Evolutionary conservation across 768 basidiomycete species (phyloP).

Genomic region (Tulasnella calospora): DNA sequence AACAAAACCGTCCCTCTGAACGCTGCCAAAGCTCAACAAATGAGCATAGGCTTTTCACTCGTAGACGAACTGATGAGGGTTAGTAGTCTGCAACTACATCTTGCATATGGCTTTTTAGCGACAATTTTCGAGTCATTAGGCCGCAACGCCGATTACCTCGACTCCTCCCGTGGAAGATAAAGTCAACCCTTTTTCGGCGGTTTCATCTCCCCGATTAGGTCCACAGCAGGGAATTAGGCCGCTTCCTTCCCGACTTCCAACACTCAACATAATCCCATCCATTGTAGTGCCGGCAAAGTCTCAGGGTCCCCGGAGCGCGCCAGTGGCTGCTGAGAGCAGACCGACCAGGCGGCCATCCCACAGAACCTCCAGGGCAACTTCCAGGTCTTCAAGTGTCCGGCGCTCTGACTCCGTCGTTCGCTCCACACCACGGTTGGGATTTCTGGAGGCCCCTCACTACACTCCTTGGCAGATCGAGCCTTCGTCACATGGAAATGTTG

Average conservation of each 20-base stretch:
- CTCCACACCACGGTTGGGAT: conserved; percentile 29
- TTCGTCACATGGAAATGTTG: conserved; percentile 78
- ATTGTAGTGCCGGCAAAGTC: background rate
- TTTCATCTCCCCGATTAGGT: conserved; percentile 26
- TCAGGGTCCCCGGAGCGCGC: background rate
- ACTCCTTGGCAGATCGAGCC: conserved; percentile 46
- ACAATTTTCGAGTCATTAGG: conserved; percentile 12
- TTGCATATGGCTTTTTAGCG: background rate
- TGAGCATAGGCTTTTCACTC: background rate
- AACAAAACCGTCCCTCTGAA: background rate
- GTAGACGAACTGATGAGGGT: conserved; percentile 9
- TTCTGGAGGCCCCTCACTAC: conserved; percentile 9
- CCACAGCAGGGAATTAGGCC: conserved; percentile 25
- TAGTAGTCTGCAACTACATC: background rate
- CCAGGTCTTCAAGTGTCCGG: conserved; percentile 52
- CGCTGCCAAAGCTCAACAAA: background rate
- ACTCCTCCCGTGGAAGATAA: conserved; percentile 43
- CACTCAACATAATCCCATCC: conserved; percentile 32
- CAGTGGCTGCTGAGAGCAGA: background rate
- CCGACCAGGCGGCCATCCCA: background rate
- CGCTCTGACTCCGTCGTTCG: conserved; percentile 39
- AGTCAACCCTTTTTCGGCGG: conserved; percentile 54
- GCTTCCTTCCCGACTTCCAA: conserved; percentile 46
- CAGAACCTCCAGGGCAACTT: conserved; percentile 37
- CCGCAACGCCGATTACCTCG: conserved; percentile 33